Evolutionary conservation across 805 yeast species (phyloP).

Genomic region (Starmerella tilneyi): DNA sequence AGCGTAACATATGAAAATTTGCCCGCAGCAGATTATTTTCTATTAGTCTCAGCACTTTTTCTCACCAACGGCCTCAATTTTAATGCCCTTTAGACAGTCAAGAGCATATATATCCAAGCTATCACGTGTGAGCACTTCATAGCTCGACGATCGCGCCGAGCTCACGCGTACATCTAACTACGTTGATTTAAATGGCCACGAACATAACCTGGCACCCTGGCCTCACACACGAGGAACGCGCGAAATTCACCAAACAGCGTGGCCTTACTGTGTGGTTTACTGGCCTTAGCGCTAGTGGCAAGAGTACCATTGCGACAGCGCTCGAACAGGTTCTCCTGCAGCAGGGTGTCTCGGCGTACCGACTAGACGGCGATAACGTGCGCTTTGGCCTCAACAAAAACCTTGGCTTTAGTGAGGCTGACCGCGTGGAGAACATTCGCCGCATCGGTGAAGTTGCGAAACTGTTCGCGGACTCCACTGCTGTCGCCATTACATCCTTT

Average conservation of each 20-base stretch:
- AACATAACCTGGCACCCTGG: constrained; percentile 96
- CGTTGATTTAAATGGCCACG: constrained; percentile 74
- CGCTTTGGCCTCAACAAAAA: constrained; percentile 93
- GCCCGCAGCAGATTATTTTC: background rate
- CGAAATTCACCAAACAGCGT: constrained; percentile 56
- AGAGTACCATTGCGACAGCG: constrained; percentile 90
- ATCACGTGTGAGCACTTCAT: too few species aligned
- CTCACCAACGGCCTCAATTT: background rate
- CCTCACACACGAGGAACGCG: constrained; percentile 73
- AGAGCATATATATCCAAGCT: too few species aligned
- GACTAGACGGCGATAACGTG: constrained; percentile 86
- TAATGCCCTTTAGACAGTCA: too few species aligned
- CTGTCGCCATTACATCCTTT: constrained; percentile 79
- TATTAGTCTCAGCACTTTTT: background rate
- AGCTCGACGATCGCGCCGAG: too few species aligned
- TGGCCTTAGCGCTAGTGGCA: constrained; percentile 91
- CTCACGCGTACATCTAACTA: too few species aligned
- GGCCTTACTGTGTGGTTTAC: constrained; percentile 94
- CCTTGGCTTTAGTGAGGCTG: constrained; percentile 82
- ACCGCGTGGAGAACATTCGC: constrained; percentile 89
- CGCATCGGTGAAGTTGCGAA: constrained; percentile 91
- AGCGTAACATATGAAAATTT: background rate
- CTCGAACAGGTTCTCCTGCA: constrained; percentile 71
- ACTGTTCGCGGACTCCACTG: constrained; percentile 85
- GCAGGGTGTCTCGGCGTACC: constrained; percentile 61